phyloP scores from a whole-genome alignment of 257 asterid genomes.

The Solanum bukasovii region DNA sequence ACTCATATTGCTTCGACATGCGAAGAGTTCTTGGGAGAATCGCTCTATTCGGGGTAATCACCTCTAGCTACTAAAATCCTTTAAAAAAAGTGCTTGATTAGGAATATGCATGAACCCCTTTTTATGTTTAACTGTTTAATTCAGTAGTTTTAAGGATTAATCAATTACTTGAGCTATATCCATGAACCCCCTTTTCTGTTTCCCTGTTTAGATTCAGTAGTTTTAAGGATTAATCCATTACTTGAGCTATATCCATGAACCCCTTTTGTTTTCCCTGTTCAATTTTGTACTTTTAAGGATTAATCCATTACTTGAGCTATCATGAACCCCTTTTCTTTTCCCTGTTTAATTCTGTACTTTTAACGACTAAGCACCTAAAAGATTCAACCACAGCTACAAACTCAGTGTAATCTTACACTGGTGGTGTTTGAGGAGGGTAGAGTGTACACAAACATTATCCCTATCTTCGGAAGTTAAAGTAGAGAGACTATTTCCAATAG shows the following conservation, averaged over 20 bases:
- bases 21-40: slow-evolving; percentile 3
- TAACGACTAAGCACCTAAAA: neutral
- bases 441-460: neutral
- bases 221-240: neutral
- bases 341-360: neutral
- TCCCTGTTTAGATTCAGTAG: neutral
- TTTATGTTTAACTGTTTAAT: neutral
- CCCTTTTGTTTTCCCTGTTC: neutral
- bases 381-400: neutral
- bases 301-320: neutral
- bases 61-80: neutral
- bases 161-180: neutral
- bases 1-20: slow-evolving; percentile 6
- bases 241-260: neutral
- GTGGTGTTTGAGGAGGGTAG: neutral
- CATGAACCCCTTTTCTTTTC: neutral
- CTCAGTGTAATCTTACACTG: neutral
- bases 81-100: neutral
- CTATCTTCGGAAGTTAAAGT: neutral
- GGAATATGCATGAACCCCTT: neutral
- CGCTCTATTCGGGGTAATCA: neutral
- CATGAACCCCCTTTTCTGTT: neutral
- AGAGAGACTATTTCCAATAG: neutral
- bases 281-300: neutral
- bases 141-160: neutral